These are phyloP conservation scores for Emmonsia crescens DNA, from an alignment of 2,329 filamentous ascomycete species.

Conservation along the genomic window DNA sequence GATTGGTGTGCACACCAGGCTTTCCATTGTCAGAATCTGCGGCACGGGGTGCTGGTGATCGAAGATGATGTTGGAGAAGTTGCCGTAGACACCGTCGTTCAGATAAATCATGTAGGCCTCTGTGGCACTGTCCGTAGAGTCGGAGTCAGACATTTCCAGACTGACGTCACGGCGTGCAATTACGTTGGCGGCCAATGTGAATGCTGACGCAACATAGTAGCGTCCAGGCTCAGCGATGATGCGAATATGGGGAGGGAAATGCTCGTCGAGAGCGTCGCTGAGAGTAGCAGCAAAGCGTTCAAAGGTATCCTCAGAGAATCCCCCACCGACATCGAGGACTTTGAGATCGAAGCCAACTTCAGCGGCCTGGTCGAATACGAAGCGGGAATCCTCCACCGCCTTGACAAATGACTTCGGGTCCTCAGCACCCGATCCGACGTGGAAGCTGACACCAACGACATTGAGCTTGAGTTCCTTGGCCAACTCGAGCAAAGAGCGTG, in stretches of 20 bases:
- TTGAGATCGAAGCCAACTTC: slow-evolving; percentile 68
- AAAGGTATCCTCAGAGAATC: slow-evolving; percentile 84
- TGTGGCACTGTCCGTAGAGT: slow-evolving; percentile 47
- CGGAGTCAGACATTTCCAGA: slow-evolving; percentile 11
- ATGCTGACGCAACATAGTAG: slow-evolving; percentile 88
- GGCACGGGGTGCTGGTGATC: slow-evolving; percentile 89
- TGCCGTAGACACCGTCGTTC: slow-evolving; percentile 96
- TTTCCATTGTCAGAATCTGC: slow-evolving; percentile 60
- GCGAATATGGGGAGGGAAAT: slow-evolving; percentile 73
- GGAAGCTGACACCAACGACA: slow-evolving; percentile 93
- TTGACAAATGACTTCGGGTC: slow-evolving; percentile 87
- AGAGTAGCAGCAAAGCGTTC: slow-evolving; percentile 80
- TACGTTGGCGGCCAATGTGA: slow-evolving; percentile 89
- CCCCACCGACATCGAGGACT: slow-evolving; percentile 87
- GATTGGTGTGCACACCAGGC: slow-evolving; percentile 49
- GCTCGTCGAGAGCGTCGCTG: slow-evolving; percentile 66
- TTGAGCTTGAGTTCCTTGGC: slow-evolving; percentile 77
- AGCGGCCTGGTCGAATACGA: slow-evolving; percentile 76
- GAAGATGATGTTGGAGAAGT: slow-evolving; percentile 99
- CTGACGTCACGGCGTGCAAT: slow-evolving; percentile 82
- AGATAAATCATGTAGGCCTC: slow-evolving; percentile 89
- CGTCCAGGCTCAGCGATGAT: slow-evolving; percentile 94
- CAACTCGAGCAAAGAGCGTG: slow-evolving; percentile 62
- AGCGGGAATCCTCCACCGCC: slow-evolving; percentile 78
- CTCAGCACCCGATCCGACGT: slow-evolving; percentile 90